Conservation (phyloP, 1,139 yeast species). For the Debaryomycetaceae sp. region DNA sequence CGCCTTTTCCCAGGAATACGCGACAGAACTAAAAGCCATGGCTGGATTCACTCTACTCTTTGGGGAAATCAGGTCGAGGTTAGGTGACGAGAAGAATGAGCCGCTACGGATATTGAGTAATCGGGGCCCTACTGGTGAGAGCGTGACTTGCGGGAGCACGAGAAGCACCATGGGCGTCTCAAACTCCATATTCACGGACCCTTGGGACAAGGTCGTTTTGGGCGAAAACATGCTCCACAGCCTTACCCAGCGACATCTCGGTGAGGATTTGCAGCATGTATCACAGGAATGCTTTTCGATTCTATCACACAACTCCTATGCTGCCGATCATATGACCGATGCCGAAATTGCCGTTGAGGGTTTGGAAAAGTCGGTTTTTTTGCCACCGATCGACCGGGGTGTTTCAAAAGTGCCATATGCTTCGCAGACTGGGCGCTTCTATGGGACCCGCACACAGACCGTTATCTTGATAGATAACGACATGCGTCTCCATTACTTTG, state of each 20-base stretch:
- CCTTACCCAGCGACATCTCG: conserved; percentile 20
- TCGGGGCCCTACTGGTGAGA: conserved; percentile 31
- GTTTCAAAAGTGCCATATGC: conserved; percentile 4
- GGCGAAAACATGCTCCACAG: conserved; percentile 39
- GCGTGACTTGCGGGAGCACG: conserved; percentile 9
- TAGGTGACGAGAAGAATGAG: conserved; percentile 11
- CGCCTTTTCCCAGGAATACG: conserved; percentile 10
- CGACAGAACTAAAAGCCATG: conserved; percentile 31
- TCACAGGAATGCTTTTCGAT: conserved; percentile 43
- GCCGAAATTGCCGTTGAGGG: conserved; percentile 11
- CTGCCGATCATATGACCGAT: conserved; percentile 24
- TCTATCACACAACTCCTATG: conserved; percentile 37
- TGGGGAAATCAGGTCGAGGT: conserved; percentile 31
- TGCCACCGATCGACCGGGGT: conserved; percentile 46
- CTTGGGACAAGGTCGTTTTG: conserved; percentile 61
- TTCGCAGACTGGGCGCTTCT: conserved; percentile 35
- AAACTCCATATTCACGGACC: conserved; percentile 48
- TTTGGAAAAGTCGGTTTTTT: conserved; percentile 46
- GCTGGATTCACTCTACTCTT: conserved; percentile 83
- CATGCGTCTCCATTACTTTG: conserved; percentile 33
- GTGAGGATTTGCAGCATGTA: conserved; percentile 10
- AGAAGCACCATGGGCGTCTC: conserved; percentile 43
- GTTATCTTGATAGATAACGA: conserved; percentile 47
- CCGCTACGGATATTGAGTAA: conserved; percentile 43
- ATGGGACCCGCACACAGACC: conserved; percentile 90